phyloP scores from a whole-genome alignment of 129 eudicot genomes.

The Logfia minima region DNA sequence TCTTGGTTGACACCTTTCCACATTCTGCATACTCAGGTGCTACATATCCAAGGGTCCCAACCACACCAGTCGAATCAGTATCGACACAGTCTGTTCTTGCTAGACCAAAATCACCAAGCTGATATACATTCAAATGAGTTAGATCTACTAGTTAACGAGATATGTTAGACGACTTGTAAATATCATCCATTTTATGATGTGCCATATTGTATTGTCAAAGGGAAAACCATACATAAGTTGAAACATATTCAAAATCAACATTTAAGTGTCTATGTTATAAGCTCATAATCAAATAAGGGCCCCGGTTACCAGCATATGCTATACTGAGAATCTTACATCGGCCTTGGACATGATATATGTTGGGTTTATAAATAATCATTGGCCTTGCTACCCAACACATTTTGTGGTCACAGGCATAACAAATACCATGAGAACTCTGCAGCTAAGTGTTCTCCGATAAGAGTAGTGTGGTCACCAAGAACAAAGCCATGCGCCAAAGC shows the following conservation, averaged over 20 bases:
- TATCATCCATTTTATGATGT: background rate
- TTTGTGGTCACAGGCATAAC: too few species aligned
- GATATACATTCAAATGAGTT: conserved; percentile 4
- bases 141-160: background rate
- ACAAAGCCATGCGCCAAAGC: too few species aligned
- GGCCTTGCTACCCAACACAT: too few species aligned
- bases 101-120: conserved; percentile 85
- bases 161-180: background rate
- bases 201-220: background rate
- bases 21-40: conserved; percentile 81
- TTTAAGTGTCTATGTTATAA: background rate
- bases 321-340: background rate
- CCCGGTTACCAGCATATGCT: background rate
- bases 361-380: background rate
- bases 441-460: too few species aligned
- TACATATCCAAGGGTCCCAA: conserved; percentile 75
- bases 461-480: too few species aligned
- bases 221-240: background rate
- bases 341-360: background rate
- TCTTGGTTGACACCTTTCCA: conserved; percentile 62
- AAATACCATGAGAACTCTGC: too few species aligned
- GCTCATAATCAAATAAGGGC: background rate
- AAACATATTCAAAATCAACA: background rate
- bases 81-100: conserved; percentile 57
- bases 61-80: conserved; percentile 51